A percentile compares a stretch with the other conserved stretches of the same genome.
Evolutionary conservation across 768 basidiomycete genomes (phyloP).

Genomic region (Serendipita sp.): DNA sequence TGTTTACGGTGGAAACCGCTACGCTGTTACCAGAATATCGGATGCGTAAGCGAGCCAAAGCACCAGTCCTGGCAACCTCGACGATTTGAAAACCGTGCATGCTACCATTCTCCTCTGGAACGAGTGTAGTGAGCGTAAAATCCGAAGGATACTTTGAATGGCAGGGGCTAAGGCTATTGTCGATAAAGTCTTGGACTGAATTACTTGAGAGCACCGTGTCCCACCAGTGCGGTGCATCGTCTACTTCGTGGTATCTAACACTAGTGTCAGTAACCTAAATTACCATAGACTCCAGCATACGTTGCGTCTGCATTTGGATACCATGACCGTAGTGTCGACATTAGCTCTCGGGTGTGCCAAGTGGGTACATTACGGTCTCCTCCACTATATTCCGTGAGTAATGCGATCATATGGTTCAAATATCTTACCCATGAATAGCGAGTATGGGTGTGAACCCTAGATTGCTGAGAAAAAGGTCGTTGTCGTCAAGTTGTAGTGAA

Average conservation of each 20-base stretch:
- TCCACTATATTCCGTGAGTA: constrained; percentile 29
- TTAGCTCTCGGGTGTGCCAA: constrained; percentile 61
- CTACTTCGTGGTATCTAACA: constrained; percentile 44
- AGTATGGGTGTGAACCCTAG: constrained; percentile 50
- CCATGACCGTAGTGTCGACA: constrained; percentile 45
- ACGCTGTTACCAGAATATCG: neutral
- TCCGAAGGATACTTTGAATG: constrained; percentile 12
- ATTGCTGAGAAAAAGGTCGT: constrained; percentile 74
- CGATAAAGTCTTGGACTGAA: constrained; percentile 40
- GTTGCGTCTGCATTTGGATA: constrained; percentile 32
- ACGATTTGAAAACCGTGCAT: constrained; percentile 56
- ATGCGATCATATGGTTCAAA: constrained; percentile 4
- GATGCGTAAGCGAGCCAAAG: constrained; percentile 26
- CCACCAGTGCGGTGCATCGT: constrained; percentile 57
- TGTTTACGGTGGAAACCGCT: neutral
- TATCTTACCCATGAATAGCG: constrained; percentile 58
- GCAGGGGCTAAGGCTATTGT: constrained; percentile 16
- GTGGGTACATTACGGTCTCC: constrained; percentile 75
- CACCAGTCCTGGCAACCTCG: constrained; percentile 43
- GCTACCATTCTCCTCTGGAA: constrained; percentile 52
- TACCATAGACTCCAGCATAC: constrained; percentile 19
- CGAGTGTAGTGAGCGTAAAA: constrained; percentile 61
- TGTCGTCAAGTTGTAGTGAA: constrained; percentile 68
- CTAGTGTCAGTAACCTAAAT: neutral
- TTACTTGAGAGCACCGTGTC: constrained; percentile 37